Evolutionary conservation across 2,329 filamentous ascomycete genomes (phyloP).

Genomic region (Fusarium tanahbumbuense): DNA sequence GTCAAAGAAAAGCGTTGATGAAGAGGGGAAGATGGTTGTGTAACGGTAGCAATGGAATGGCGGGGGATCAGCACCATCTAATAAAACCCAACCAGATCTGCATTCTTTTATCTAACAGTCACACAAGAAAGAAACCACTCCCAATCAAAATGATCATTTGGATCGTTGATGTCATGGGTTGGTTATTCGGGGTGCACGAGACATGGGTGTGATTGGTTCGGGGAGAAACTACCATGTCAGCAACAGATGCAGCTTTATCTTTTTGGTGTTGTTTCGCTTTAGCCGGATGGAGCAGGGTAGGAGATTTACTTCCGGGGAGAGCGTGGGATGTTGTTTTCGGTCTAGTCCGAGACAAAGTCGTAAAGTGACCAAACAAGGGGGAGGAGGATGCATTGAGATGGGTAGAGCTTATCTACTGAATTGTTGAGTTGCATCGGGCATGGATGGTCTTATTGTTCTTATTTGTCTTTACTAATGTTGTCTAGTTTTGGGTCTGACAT

Average conservation of each 20-base stretch:
- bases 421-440: accelerated
- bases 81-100: background rate
- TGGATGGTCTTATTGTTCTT: too few relatives aligned
- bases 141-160: background rate
- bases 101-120: background rate
- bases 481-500: too few relatives aligned
- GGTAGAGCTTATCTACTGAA: too few relatives aligned
- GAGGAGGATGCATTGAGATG: too few relatives aligned
- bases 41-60: constrained; percentile 4
- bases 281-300: background rate
- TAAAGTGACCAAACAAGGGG: background rate
- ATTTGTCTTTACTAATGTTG: too few relatives aligned
- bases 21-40: background rate
- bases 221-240: constrained; percentile 2
- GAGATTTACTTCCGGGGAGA: background rate
- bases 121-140: background rate
- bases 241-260: background rate
- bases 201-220: background rate
- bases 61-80: background rate
- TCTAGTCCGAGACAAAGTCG: background rate
- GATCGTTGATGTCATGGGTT: constrained; percentile 4
- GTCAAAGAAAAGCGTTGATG: background rate
- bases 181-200: background rate
- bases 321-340: background rate
- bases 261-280: background rate